Conservation (phyloP, 192 early-diverging fungal genomes). For the Podila epicladia region DNA sequence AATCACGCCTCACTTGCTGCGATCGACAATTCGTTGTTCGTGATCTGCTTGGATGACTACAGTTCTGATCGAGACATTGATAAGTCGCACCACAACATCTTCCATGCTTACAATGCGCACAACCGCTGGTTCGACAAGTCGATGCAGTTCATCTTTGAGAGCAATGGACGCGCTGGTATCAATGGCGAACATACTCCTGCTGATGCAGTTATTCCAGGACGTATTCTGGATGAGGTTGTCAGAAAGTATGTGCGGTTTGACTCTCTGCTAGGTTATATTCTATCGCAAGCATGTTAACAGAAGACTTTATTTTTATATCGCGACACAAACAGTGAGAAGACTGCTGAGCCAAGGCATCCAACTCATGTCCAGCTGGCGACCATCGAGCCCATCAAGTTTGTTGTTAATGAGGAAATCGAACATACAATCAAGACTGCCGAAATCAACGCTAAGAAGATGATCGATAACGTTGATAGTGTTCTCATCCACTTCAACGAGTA, state of each 20-base stretch:
- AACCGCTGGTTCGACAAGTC: slow-evolving; percentile 99
- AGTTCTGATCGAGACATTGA: slow-evolving; percentile 69
- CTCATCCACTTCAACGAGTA: slow-evolving; percentile 77
- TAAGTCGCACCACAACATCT: slow-evolving; percentile 73
- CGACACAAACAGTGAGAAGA: slow-evolving; percentile 55
- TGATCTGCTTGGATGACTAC: slow-evolving; percentile 87
- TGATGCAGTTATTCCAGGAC: slow-evolving; percentile 89
- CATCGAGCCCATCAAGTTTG: slow-evolving; percentile 80
- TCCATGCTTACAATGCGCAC: slow-evolving; percentile 78
- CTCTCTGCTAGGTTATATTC: background rate
- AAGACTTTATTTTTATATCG: background rate
- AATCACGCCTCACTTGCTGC: slow-evolving; percentile 61
- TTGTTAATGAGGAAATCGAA: slow-evolving; percentile 62
- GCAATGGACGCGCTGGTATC: slow-evolving; percentile 86
- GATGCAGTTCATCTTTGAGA: slow-evolving; percentile 86
- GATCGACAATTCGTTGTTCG: slow-evolving; percentile 87
- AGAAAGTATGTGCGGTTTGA: slow-evolving; percentile 59
- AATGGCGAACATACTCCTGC: slow-evolving; percentile 97
- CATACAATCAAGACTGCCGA: slow-evolving; percentile 70
- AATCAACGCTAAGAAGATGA: slow-evolving; percentile 67
- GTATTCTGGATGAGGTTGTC: slow-evolving; percentile 78
- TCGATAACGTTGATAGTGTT: slow-evolving; percentile 76
- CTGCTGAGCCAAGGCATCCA: slow-evolving; percentile 55
- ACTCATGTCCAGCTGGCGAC: slow-evolving; percentile 48
- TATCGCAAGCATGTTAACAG: background rate